Evolutionary conservation across 108 stramenopile genomes (phyloP).

Genomic region (Nannochloropsis gaditana): DNA sequence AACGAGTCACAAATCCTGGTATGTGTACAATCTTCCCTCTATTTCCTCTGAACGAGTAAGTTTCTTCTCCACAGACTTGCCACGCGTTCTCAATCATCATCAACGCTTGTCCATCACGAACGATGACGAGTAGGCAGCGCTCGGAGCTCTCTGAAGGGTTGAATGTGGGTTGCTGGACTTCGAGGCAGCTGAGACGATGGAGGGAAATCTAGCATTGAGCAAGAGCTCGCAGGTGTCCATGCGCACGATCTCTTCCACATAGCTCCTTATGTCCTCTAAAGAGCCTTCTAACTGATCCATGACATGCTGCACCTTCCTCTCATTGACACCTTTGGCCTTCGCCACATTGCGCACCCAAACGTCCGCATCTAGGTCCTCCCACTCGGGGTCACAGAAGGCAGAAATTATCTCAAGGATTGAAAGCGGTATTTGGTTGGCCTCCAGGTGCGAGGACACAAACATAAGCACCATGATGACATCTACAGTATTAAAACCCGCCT

Average conservation of each 20-base stretch:
- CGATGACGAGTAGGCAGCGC: too few relatives aligned
- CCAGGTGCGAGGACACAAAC: conserved; percentile 8
- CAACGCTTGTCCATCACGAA: too few relatives aligned
- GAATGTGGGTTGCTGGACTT: neutral
- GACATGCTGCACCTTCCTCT: neutral
- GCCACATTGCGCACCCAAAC: neutral
- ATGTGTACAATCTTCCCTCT: too few relatives aligned
- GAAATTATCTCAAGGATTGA: conserved; percentile 12
- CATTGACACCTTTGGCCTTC: neutral
- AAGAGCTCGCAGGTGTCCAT: neutral
- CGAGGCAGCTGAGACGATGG: neutral
- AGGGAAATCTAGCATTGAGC: neutral
- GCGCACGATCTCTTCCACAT: neutral
- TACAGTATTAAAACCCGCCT: conserved; percentile 8
- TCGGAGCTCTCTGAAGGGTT: too few relatives aligned
- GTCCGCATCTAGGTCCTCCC: neutral
- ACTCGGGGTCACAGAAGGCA: conserved; percentile 19
- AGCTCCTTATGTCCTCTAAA: neutral
- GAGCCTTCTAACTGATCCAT: conserved; percentile 14
- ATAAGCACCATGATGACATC: conserved; percentile 6
- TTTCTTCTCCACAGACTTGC: too few relatives aligned
- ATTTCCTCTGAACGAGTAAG: too few relatives aligned
- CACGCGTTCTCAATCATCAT: too few relatives aligned
- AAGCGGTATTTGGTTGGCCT: conserved; percentile 2
- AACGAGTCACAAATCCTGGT: too few relatives aligned